A percentile compares a stretch with the other conserved stretches of the same genome.
Evolutionary conservation across 192 early-diverging fungal species (phyloP).

Genomic region (Borealophlyctis nickersoniae): DNA sequence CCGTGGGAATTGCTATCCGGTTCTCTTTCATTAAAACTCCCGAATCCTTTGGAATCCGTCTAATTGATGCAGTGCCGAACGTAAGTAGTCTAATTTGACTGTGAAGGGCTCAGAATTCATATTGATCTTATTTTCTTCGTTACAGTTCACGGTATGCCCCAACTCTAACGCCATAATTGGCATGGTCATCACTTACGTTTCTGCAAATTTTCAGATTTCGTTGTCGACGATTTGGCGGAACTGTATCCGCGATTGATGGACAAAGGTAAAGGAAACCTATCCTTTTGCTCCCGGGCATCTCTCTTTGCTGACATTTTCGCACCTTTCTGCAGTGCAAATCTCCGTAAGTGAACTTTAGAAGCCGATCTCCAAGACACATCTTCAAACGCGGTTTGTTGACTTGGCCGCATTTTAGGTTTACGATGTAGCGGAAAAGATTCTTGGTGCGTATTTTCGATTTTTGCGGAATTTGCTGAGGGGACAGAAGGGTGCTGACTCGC

Average conservation of each 20-base stretch:
- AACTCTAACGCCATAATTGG: slow-evolving; percentile 73
- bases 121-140: no score
- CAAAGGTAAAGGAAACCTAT: slow-evolving; percentile 6
- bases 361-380: no score
- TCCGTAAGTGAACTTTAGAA: background rate
- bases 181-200: background rate
- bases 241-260: slow-evolving; percentile 71
- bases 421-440: slow-evolving; percentile 76
- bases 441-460: slow-evolving; percentile 27
- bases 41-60: no score
- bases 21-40: no score
- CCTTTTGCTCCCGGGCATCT: background rate
- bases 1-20: no score
- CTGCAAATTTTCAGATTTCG: background rate
- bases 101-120: no score
- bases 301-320: no score
- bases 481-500: background rate
- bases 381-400: background rate
- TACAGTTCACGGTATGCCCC: slow-evolving; percentile 16
- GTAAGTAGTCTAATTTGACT: background rate
- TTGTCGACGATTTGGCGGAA: slow-evolving; percentile 64
- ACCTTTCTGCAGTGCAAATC: slow-evolving; percentile 14
- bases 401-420: slow-evolving; percentile 43
- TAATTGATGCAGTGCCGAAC: slow-evolving; percentile 17
- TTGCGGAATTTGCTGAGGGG: no score